Evolutionary conservation across 129 eudicot species (phyloP).

Genomic region (Flaveria linearis): DNA sequence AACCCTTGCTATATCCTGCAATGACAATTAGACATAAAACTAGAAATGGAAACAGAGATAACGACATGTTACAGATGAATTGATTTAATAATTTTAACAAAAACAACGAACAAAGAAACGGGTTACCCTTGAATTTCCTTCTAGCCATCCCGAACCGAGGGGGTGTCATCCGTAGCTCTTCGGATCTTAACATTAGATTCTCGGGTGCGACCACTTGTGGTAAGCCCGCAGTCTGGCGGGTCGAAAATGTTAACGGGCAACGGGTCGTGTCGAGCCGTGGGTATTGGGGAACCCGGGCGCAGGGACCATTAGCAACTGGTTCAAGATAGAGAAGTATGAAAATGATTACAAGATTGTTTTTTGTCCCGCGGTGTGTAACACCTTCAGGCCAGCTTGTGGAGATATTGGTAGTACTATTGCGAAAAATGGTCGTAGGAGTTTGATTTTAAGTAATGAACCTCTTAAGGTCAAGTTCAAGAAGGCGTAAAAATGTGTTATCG

Average conservation of each 20-base stretch:
- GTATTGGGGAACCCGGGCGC: constrained; percentile 47
- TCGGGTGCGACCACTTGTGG: constrained; percentile 27
- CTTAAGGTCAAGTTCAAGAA: constrained; percentile 30
- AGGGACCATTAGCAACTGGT: constrained; percentile 47
- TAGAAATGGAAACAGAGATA: no score
- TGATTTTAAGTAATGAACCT: constrained; percentile 25
- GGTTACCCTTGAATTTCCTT: constrained; percentile 33
- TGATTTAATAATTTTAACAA: no score
- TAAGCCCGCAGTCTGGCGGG: constrained; percentile 45
- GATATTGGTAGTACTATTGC: constrained; percentile 18
- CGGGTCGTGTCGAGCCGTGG: constrained; percentile 37
- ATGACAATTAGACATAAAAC: no score
- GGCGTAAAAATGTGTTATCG: background rate
- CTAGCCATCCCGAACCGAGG: constrained; percentile 38
- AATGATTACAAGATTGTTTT: constrained; percentile 41
- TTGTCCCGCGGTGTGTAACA: constrained; percentile 21
- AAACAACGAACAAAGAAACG: constrained; percentile 25
- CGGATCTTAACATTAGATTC: constrained; percentile 50
- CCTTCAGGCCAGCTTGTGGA: constrained; percentile 24
- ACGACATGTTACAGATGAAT: no score
- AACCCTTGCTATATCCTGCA: no score
- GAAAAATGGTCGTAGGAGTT: constrained; percentile 20
- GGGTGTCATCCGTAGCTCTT: constrained; percentile 43
- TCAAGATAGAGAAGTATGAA: constrained; percentile 41
- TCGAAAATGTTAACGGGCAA: constrained; percentile 36